These are phyloP conservation scores for Pythium sukuiense DNA, from an alignment of 352 stramenopile species.

Conservation along the genomic window DNA sequence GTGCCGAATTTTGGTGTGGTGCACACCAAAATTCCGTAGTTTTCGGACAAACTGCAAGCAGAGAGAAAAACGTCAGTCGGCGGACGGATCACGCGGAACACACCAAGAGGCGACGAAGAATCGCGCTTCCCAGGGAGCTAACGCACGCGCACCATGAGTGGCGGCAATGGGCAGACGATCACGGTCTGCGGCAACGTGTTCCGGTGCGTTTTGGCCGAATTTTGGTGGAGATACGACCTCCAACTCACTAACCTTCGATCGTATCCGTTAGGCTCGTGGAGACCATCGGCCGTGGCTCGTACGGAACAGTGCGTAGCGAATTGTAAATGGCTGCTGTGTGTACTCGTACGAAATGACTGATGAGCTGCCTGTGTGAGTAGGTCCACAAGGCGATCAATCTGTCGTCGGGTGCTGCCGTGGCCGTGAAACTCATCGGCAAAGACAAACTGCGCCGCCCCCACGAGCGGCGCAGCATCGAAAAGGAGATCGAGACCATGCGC, in stretches of 20 bases:
- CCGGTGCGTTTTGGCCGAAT: conserved; percentile 36
- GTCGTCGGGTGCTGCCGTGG: conserved; percentile 69
- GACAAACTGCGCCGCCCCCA: conserved; percentile 70
- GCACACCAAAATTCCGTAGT: conserved; percentile 12
- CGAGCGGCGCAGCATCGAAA: conserved; percentile 80
- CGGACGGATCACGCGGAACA: conserved; percentile 1
- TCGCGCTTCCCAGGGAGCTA: neutral
- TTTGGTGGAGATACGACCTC: neutral
- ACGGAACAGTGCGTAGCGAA: conserved; percentile 57
- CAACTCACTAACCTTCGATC: neutral
- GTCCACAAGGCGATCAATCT: conserved; percentile 86
- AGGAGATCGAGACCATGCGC: conserved; percentile 86
- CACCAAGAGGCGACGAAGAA: no score
- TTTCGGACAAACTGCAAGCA: conserved; percentile 11
- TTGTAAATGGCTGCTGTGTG: neutral
- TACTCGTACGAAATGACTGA: neutral
- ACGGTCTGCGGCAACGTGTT: conserved; percentile 82
- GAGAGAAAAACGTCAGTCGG: conserved; percentile 22
- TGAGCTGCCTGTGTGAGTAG: conserved; percentile 36
- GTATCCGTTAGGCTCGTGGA: conserved; percentile 61
- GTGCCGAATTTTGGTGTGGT: conserved; percentile 11
- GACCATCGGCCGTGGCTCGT: conserved; percentile 77
- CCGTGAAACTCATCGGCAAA: conserved; percentile 81
- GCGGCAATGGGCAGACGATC: conserved; percentile 69
- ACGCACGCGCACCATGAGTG: conserved; percentile 39